A percentile compares a stretch with the other conserved stretches of the same genome.
Evolutionary conservation across 768 basidiomycete species (phyloP).

Genomic region (Pulveroboletus sp.): DNA sequence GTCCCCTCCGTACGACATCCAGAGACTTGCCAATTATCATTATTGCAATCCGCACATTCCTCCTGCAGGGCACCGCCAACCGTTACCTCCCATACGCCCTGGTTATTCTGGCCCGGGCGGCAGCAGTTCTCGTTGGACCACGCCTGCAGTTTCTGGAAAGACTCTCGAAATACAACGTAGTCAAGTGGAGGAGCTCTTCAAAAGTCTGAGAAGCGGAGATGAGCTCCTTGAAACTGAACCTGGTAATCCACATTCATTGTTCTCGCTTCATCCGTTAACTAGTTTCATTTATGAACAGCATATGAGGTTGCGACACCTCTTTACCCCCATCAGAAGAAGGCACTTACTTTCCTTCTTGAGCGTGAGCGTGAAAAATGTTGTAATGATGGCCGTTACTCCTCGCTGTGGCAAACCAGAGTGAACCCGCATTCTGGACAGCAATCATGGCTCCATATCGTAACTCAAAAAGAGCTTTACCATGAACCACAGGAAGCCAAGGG

Average conservation of each 20-base stretch:
- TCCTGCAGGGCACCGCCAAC: conserved; percentile 53
- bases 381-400: conserved; percentile 57
- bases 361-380: conserved; percentile 66
- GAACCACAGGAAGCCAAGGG: conserved; percentile 76
- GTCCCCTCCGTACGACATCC: conserved; percentile 55
- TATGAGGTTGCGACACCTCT: conserved; percentile 76
- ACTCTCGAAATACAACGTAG: conserved; percentile 87
- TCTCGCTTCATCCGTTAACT: conserved; percentile 14
- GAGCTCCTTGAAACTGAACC: conserved; percentile 85
- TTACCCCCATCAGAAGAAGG: conserved; percentile 98
- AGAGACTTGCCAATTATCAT: conserved; percentile 54
- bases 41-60: conserved; percentile 91
- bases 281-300: conserved; percentile 35
- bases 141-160: conserved; percentile 57
- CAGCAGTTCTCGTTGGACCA: conserved; percentile 46
- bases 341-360: conserved; percentile 90
- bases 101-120: conserved; percentile 39
- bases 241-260: conserved; percentile 45
- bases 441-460: conserved; percentile 83
- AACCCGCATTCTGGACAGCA: conserved; percentile 43
- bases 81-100: conserved; percentile 38
- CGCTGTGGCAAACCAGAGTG: conserved; percentile 61
- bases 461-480: conserved; percentile 65
- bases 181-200: conserved; percentile 93
- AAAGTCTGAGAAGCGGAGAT: conserved; percentile 79